Percentiles rank a stretch among this genome's conserved stretches.
These are phyloP conservation scores for Trichoderma harzianum DNA, from an alignment of 2,329 filamentous ascomycete species.

Conservation along the genomic window DNA sequence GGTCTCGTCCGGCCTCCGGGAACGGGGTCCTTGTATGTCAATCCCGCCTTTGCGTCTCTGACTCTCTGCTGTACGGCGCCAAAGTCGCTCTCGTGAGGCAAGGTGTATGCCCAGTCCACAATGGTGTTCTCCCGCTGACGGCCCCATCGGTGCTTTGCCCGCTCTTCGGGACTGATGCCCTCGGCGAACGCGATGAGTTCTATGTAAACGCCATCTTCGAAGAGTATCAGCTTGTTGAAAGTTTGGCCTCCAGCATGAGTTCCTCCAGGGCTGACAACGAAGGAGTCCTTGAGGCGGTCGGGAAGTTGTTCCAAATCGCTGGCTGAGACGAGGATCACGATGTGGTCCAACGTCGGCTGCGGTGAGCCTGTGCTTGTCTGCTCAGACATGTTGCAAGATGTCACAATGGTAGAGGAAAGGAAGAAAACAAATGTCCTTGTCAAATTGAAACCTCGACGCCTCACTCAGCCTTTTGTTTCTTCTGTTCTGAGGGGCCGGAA, in stretches of 20 bases:
- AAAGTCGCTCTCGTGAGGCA: slow-evolving; percentile 37
- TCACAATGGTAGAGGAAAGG: neutral
- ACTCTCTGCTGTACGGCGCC: slow-evolving; percentile 37
- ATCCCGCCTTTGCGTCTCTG: slow-evolving; percentile 28
- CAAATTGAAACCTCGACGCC: no score
- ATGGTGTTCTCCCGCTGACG: slow-evolving; percentile 44
- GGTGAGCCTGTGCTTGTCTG: neutral
- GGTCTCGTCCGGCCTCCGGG: slow-evolving; percentile 52
- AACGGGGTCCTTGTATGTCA: slow-evolving; percentile 47
- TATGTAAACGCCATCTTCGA: slow-evolving; percentile 62
- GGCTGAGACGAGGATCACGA: slow-evolving; percentile 57
- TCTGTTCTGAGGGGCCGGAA: neutral
- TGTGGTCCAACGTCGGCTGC: slow-evolving; percentile 53
- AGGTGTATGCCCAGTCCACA: slow-evolving; percentile 60
- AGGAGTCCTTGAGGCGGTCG: slow-evolving; percentile 47
- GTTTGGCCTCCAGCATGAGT: slow-evolving; percentile 58
- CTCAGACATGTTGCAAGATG: neutral
- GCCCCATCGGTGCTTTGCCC: slow-evolving; percentile 58
- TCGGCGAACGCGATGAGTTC: slow-evolving; percentile 63
- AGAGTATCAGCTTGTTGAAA: slow-evolving; percentile 60
- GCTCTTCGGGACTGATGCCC: slow-evolving; percentile 36
- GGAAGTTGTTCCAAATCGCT: slow-evolving; percentile 45
- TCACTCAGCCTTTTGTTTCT: neutral
- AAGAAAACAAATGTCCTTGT: neutral
- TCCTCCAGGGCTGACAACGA: slow-evolving; percentile 59